Percentiles rank a stretch among this genome's conserved stretches.
Conservation (phyloP, 139 green algal genomes). For the Chlamydomonas sphaeroides region DNA sequence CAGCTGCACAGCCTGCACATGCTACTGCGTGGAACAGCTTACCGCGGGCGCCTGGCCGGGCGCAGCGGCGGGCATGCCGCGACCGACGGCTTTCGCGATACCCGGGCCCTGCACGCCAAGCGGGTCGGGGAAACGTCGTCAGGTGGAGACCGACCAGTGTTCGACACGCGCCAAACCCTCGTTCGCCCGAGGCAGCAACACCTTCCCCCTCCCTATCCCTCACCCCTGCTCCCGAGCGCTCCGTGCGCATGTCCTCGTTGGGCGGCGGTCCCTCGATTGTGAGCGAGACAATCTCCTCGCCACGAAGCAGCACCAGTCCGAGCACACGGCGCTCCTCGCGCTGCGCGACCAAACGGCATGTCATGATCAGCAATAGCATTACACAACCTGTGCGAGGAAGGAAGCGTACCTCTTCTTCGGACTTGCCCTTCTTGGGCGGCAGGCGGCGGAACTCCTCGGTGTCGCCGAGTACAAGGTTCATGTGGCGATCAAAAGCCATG, state of each 20-base stretch:
- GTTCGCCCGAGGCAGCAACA: no score
- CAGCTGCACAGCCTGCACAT: no score
- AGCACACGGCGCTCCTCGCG: slow-evolving; percentile 92
- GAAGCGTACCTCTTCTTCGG: slow-evolving; percentile 79
- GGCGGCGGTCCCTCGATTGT: slow-evolving; percentile 96
- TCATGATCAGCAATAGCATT: not conserved
- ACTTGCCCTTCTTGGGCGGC: slow-evolving; percentile 92
- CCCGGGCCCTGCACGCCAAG: slow-evolving; percentile 75
- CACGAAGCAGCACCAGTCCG: slow-evolving; percentile 93
- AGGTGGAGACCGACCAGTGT: no score
- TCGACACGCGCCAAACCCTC: no score
- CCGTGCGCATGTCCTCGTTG: slow-evolving; percentile 69
- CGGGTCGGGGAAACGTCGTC: no score
- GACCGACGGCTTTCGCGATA: slow-evolving; percentile 81
- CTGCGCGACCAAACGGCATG: slow-evolving; percentile 53
- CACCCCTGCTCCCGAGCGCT: slow-evolving; percentile 61
- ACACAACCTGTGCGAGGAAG: not conserved
- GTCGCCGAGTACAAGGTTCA: slow-evolving; percentile 99
- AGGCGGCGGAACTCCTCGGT: slow-evolving; percentile 95
- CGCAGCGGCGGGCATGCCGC: slow-evolving; percentile 78
- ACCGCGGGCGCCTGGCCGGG: slow-evolving; percentile 82
- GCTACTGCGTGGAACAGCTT: no score
- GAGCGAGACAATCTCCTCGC: slow-evolving; percentile 95
- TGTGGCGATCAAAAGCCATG: slow-evolving; percentile 98
- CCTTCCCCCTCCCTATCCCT: not conserved